Evolutionary conservation across 306 rosid species (phyloP), one percentile per base, ranked within the genome.

Genomic region (Cucurbita argyrosperma): DNA sequence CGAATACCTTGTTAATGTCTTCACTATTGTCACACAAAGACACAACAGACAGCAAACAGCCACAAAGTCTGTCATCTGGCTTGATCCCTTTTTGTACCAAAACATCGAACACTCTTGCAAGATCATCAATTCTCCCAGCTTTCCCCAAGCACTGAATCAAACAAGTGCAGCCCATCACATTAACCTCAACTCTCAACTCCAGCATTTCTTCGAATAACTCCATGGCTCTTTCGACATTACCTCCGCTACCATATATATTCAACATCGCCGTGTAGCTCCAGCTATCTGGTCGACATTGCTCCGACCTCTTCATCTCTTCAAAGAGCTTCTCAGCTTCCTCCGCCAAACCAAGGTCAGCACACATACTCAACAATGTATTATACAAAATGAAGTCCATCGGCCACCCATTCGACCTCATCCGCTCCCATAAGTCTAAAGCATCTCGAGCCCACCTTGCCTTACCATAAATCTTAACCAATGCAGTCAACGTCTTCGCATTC

Each of bases 191-290:
- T 21, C 96, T 91, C 46, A 65, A 39, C 82, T 77, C 73, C 38
- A 80, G 76, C 96, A 95, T 91, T 82, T 91, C 97, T 46, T 91
- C 91, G 62, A 95, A 91, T 83, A 91, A 60, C 39, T 43, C 80
- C 87, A 89, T 85, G 39, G 99, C 94, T 78, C 81, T 86, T 5
- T 80, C 89, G 3, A 82, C 96, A 50, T 87, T 79, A 74, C 97
- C 96, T 67, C 83, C 88, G 50, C 97, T 95, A 16, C 96, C 97
- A 74, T 87, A 84, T 43, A 95, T 89, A 75, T 89, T 89, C 67
- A 91, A 81, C 99, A 95, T 91, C 7, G 99, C 97, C 0, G 99
- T 95, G 88, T 91, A 91, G 83, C 97, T 91, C 89, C 90, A 91
- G 63, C 91, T 86, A 70, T 95, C 96, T 0, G 97, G 95, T 76